Base-by-base conservation (phyloP, 2,329 filamentous ascomycete genomes). In the Hymenoscyphus albidus region DNA sequence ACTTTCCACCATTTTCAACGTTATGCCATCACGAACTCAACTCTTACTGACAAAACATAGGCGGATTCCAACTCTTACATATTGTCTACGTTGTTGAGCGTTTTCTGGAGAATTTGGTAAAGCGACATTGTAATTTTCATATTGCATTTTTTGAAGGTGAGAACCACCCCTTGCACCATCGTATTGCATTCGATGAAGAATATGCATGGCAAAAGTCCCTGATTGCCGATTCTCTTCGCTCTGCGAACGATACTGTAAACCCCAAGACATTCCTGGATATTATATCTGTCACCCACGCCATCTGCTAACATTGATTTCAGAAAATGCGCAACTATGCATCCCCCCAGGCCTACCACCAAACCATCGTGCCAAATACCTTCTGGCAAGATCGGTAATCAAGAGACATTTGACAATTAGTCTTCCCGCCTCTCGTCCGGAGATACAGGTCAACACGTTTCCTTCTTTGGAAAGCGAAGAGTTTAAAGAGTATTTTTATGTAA, bases 51-150 rank as follows among this genome's bases (percentile, higher is more conserved):
- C 38, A n/a, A 27, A 5, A 31, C 22, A 38, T 67, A 83, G 80
- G 79, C 59, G 89, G 89, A 0, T 88, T 90, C 64, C 89, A 93
- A 74, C 74, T 93, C 6, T 79, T 93, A 0, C 90, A 92, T 74
- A 88, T 88, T 0, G 82, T 87, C 3, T 89, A 89, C 72, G 82
- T 85, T 1, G 84, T 92, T 0, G 90, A 93, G 74, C 79, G 78
- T 7, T 88, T 92, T 68, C 79, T 93, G 1, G 75, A 79, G 54
- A 81, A 85, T 63, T 80, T 93, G 16, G 78, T 80, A 54, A 81
- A 82, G 62, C 81, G 88, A 59, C 86, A 87, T 62, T 92, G 89
- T 74, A 85, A 87, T 64, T 93, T 92, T 70, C 83, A 92, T 67
- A 75, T 93, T 66, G 77, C 87, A 16, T 93, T 91, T 78, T 90